Conservation (phyloP, 2,329 filamentous ascomycete genomes). For the Hypoxylon sp. region DNA sequence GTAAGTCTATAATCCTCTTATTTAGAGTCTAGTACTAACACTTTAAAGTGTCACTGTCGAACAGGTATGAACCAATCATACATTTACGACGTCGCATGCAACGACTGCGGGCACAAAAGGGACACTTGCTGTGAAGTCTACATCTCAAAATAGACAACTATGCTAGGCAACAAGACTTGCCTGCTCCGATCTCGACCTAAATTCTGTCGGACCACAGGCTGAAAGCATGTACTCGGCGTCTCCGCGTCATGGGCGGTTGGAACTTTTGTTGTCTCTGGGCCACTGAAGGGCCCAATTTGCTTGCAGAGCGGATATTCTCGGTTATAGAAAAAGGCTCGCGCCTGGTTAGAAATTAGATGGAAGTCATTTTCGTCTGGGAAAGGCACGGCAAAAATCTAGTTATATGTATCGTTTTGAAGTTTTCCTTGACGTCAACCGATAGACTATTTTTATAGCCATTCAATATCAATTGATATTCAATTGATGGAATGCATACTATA, state of each 20-base stretch:
- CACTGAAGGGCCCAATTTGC: slow-evolving; percentile 9
- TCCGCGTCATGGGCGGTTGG: background rate
- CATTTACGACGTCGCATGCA: slow-evolving; percentile 24
- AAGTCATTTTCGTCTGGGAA: slow-evolving; percentile 24
- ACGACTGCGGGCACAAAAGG: slow-evolving; percentile 27
- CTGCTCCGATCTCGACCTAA: background rate
- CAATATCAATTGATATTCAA: background rate
- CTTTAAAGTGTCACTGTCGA: slow-evolving; percentile 40
- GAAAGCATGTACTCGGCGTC: slow-evolving; percentile 16
- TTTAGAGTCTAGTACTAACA: slow-evolving; percentile 28
- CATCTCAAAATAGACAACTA: slow-evolving; percentile 14
- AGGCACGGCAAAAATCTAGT: slow-evolving; percentile 10
- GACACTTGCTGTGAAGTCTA: slow-evolving; percentile 25
- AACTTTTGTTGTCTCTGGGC: slow-evolving; percentile 10
- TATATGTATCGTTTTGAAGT: slow-evolving; percentile 24
- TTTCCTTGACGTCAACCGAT: slow-evolving; percentile 23
- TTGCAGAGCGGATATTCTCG: slow-evolving; percentile 6
- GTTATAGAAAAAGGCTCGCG: slow-evolving; percentile 31
- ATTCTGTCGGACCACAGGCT: background rate
- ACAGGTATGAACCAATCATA: slow-evolving; percentile 37
- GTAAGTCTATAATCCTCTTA: slow-evolving; percentile 27
- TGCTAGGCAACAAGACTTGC: slow-evolving; percentile 2
- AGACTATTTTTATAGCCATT: slow-evolving; percentile 6
- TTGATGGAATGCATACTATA: slow-evolving; percentile 2
- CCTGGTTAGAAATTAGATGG: slow-evolving; percentile 6